Evolutionary conservation across 2,329 filamentous ascomycete genomes (phyloP).

Genomic region (Xylaria multiplex): DNA sequence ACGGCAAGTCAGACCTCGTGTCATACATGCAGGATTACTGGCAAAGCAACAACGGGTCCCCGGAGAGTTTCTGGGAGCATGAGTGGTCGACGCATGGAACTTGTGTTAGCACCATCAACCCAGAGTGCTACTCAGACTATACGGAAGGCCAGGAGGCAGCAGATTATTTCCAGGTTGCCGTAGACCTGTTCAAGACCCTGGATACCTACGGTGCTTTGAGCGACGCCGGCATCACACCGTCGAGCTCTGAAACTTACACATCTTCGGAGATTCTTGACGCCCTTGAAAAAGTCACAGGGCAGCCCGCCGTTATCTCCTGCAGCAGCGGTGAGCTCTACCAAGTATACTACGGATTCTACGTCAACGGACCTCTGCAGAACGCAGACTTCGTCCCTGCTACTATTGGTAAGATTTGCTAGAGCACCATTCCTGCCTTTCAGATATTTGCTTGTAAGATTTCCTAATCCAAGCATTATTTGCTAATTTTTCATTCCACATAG

Average conservation of each 20-base stretch:
- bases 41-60: slow-evolving; percentile 73
- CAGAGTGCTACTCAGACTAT: slow-evolving; percentile 72
- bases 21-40: slow-evolving; percentile 76
- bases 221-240: slow-evolving; percentile 68
- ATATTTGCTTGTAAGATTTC: neutral
- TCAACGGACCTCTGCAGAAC: slow-evolving; percentile 65
- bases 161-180: slow-evolving; percentile 74
- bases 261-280: slow-evolving; percentile 67
- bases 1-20: slow-evolving; percentile 61
- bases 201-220: slow-evolving; percentile 72
- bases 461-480: neutral
- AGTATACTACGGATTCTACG: slow-evolving; percentile 72
- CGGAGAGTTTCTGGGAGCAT: slow-evolving; percentile 76
- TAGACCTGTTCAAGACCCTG: slow-evolving; percentile 72
- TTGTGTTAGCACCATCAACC: slow-evolving; percentile 76
- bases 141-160: slow-evolving; percentile 70
- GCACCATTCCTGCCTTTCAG: neutral
- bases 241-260: slow-evolving; percentile 66
- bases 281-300: slow-evolving; percentile 61
- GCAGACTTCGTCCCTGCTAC: slow-evolving; percentile 68
- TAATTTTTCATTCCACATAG: slow-evolving; percentile 49
- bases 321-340: slow-evolving; percentile 59
- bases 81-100: slow-evolving; percentile 80
- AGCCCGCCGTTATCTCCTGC: slow-evolving; percentile 67
- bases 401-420: slow-evolving; percentile 22